phyloP scores from a whole-genome alignment of 176 grass and related monocot species.

The Phoenix roebelenii region DNA sequence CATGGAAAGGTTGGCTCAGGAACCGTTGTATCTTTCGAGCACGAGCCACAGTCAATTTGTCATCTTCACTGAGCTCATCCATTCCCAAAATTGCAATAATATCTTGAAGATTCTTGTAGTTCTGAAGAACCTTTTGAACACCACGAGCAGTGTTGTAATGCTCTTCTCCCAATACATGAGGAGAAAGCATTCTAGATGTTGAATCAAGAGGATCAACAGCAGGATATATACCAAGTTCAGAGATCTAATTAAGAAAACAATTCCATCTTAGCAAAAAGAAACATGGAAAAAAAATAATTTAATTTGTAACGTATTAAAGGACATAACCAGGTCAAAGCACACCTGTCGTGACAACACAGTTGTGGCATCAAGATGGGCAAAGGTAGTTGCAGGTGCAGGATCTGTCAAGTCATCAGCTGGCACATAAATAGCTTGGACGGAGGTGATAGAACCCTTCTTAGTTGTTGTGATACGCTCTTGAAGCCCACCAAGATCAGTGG shows the following conservation, averaged over 20 bases:
- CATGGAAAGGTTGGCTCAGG: slow-evolving; percentile 33
- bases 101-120: slow-evolving; percentile 26
- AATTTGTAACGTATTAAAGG: background rate
- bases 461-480: slow-evolving; percentile 28
- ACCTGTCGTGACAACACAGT: slow-evolving; percentile 36
- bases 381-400: slow-evolving; percentile 35
- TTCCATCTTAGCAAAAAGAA: background rate
- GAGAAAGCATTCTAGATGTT: slow-evolving; percentile 26
- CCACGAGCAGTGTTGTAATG: slow-evolving; percentile 29
- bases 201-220: slow-evolving; percentile 27
- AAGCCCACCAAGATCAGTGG: slow-evolving; percentile 26
- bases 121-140: slow-evolving; percentile 27
- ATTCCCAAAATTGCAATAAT: slow-evolving; percentile 27
- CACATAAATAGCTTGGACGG: slow-evolving; percentile 31
- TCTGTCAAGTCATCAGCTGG: slow-evolving; percentile 37
- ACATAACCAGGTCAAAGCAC: background rate
- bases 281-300: background rate
- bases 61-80: slow-evolving; percentile 26
- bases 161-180: slow-evolving; percentile 20
- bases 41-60: slow-evolving; percentile 23
- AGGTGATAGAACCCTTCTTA: slow-evolving; percentile 24
- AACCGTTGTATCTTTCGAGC: slow-evolving; percentile 21
- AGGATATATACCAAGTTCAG: slow-evolving; percentile 25
- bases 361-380: slow-evolving; percentile 29
- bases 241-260: slow-evolving; percentile 11